Conservation (phyloP, 1,139 yeast genomes). For the Zygoascus meyerae region DNA sequence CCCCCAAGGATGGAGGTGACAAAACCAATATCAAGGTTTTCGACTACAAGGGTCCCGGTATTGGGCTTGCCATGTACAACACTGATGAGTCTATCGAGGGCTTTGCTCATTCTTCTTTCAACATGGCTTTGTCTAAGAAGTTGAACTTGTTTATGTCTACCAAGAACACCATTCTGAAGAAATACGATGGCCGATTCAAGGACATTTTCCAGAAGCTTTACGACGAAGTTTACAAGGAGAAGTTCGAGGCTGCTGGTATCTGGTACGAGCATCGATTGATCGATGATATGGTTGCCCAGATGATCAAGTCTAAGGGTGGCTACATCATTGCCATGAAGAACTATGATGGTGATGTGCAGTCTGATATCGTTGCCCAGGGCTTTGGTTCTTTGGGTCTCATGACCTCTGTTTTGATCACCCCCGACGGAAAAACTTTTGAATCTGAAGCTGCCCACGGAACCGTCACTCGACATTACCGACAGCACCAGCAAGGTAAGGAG, state of each 20-base stretch:
- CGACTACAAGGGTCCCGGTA: conserved; percentile 73
- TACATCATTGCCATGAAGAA: conserved; percentile 92
- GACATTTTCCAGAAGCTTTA: conserved; percentile 83
- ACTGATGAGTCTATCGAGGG: conserved; percentile 85
- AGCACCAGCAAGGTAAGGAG: conserved; percentile 91
- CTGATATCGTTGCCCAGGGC: conserved; percentile 96
- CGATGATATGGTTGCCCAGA: conserved; percentile 98
- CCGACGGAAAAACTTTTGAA: conserved; percentile 94
- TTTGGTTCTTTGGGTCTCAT: conserved; percentile 93
- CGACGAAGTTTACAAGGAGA: conserved; percentile 58
- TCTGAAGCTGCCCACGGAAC: conserved; percentile 98
- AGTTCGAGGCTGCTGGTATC: conserved; percentile 71
- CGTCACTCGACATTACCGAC: conserved; percentile 93
- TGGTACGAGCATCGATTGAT: conserved; percentile 96
- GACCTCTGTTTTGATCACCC: conserved; percentile 91
- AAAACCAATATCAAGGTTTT: conserved; percentile 56
- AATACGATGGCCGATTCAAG: conserved; percentile 91
- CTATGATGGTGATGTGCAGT: conserved; percentile 96
- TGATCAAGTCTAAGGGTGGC: conserved; percentile 94
- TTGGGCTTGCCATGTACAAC: conserved; percentile 90
- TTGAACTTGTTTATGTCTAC: conserved; percentile 81
- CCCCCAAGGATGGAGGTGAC: conserved; percentile 61
- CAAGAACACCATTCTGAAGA: conserved; percentile 89
- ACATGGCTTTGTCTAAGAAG: conserved; percentile 71
- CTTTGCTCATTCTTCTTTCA: conserved; percentile 89